Evolutionary conservation across 1,284 basidiomycete genomes (phyloP), one percentile per base, ranked within the genome.

Genomic region (Apiotrichum sp.): DNA sequence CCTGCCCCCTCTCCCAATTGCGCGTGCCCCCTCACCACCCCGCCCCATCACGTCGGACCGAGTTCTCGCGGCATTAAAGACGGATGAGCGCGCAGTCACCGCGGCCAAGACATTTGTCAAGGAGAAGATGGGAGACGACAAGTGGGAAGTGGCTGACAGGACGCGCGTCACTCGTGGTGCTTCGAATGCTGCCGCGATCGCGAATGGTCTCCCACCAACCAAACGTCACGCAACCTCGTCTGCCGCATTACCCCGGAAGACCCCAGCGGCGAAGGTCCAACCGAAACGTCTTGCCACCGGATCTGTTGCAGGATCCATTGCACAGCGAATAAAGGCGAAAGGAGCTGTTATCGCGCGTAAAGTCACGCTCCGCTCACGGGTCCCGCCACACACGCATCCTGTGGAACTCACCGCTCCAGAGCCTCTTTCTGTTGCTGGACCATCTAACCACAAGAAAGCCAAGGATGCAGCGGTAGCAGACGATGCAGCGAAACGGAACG

Each of bases 51-150:
- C 56, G 7, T 54, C 52, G 13, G 59, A 58, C 49, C 54, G 56
- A 14, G 52, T 61, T 3, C 59, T 61, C 11, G 56, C 57, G 5
- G 57, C 59, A 7, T 54, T 61, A 5, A 51, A 61, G 55, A 55
- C 59, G 13, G 59, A 61, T 31, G 31, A 38, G 7, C 39, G 43
- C 7, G 56, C 44, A 10, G 59, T 61, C 3, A 36, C 41, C 31
- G 59, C 59, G 0, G 59, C 56, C 10, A 61, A 61, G 54, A 61
- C 43, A 5, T 61, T 61, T 50, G 57, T 61, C 1, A 58, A 56
- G 52, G 57, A 58, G 16, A 56, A 61, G 32, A 58, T 58, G 56
- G 54, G 56, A 9, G 59, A 61, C 41, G 59, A 61, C 45, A 61
- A 56, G 42, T 61, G 54, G 45, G 47, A 56, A 6, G 33, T 47